Percentiles rank a stretch among this genome's conserved stretches.
phyloP scores from a whole-genome alignment of 176 grass and related monocot genomes.

The Oryza longistaminata region DNA sequence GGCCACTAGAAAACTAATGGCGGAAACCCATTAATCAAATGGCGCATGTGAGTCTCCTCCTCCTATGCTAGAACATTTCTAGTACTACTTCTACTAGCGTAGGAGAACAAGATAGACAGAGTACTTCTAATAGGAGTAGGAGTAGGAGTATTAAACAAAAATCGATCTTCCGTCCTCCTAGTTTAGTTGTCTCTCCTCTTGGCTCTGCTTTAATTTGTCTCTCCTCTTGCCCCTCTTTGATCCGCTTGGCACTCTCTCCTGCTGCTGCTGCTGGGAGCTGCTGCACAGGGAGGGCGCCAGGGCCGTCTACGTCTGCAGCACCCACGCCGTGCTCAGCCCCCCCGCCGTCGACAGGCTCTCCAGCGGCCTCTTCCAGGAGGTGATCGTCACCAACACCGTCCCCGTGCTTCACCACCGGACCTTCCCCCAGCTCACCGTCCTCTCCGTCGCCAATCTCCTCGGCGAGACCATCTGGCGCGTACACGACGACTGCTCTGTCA shows the following conservation, averaged over 20 bases:
- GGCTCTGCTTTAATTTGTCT: too few relatives aligned
- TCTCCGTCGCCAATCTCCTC: slow-evolving; percentile 77
- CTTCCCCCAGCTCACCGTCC: slow-evolving; percentile 74
- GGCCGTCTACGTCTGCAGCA: slow-evolving; percentile 81
- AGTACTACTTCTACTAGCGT: too few relatives aligned
- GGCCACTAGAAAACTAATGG: neutral
- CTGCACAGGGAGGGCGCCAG: slow-evolving; percentile 69
- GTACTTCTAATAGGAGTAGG: too few relatives aligned
- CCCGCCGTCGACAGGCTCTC: slow-evolving; percentile 76
- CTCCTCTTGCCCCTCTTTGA: too few relatives aligned
- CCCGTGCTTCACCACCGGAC: slow-evolving; percentile 51
- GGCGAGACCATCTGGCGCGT: slow-evolving; percentile 84
- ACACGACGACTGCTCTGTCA: slow-evolving; percentile 78
- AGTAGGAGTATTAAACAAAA: too few relatives aligned
- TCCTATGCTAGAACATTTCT: too few relatives aligned
- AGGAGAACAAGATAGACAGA: too few relatives aligned
- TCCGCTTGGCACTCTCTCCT: too few relatives aligned
- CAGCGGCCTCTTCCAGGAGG: slow-evolving; percentile 77
- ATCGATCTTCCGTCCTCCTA: too few relatives aligned
- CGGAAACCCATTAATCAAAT: neutral
- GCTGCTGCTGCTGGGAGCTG: slow-evolving; percentile 3
- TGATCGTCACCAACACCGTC: slow-evolving; percentile 85
- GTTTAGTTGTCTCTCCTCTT: too few relatives aligned
- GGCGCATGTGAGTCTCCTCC: too few relatives aligned
- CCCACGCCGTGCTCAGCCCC: slow-evolving; percentile 81